These are phyloP conservation scores for Colletotrichum caudatum DNA, from an alignment of 2,329 filamentous ascomycete genomes.

Conservation along the genomic window DNA sequence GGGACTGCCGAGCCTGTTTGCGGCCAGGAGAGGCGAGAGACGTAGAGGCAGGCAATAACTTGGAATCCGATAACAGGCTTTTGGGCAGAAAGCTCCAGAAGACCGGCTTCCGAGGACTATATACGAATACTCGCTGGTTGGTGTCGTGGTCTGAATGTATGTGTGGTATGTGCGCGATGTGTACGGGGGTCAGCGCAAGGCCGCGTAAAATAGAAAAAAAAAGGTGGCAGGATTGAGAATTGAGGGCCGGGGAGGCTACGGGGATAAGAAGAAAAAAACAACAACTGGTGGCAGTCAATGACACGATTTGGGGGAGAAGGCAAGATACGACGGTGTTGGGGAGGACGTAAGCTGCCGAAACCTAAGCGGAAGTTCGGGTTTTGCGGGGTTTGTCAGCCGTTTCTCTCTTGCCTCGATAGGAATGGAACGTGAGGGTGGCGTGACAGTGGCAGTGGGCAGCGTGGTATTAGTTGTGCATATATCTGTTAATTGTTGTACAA, in stretches of 20 bases:
- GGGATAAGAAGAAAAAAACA: conserved; percentile 12
- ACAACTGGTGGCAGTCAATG: conserved; percentile 29
- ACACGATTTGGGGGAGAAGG: conserved; percentile 23
- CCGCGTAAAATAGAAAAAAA: neutral
- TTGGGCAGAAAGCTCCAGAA: conserved; percentile 32
- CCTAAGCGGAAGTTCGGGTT: conserved; percentile 39
- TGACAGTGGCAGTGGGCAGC: conserved; percentile 10
- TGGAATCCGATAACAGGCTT: neutral
- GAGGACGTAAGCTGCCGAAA: neutral
- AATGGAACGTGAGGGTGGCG: neutral
- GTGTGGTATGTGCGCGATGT: conserved; percentile 18
- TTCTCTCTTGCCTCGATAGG: conserved; percentile 25
- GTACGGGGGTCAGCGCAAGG: neutral
- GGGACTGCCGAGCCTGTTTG: neutral
- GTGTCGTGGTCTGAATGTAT: conserved; percentile 27
- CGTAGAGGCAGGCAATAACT: neutral
- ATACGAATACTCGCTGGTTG: conserved; percentile 19
- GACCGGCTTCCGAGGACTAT: conserved; percentile 43
- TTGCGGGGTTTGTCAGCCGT: conserved; percentile 41
- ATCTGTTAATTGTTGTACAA: no score
- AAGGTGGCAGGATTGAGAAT: conserved; percentile 21
- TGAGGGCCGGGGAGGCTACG: conserved; percentile 13
- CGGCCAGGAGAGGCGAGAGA: neutral
- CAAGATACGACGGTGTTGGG: conserved; percentile 11
- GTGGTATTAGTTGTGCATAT: neutral